phyloP scores from a whole-genome alignment of 345 rosid species.

The Diplotaxis tenuifolia region DNA sequence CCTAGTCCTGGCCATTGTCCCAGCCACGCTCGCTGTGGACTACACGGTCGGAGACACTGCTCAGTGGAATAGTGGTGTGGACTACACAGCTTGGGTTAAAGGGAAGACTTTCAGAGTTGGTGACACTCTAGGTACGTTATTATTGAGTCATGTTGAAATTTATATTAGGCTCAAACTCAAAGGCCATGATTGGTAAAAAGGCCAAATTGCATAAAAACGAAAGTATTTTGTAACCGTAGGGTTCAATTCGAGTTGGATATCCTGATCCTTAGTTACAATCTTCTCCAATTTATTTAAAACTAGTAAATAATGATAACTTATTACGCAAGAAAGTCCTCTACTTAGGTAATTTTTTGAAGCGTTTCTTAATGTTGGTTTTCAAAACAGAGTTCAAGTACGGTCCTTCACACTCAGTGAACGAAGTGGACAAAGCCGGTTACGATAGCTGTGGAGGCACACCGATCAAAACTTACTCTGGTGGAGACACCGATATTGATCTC shows the following conservation, averaged over 20 bases:
- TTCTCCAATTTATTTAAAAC: no score
- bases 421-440: constrained; percentile 32
- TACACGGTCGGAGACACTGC: constrained; percentile 13
- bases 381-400: constrained; percentile 32
- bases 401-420: constrained; percentile 18
- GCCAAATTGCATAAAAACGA: no score
- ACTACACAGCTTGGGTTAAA: constrained; percentile 27
- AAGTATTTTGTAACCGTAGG: no score
- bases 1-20: constrained; percentile 28
- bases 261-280: neutral
- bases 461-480: neutral
- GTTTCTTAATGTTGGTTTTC: neutral
- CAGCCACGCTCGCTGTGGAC: constrained; percentile 31
- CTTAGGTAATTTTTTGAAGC: neutral
- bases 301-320: neutral
- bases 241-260: neutral
- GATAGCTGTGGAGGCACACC: constrained; percentile 20
- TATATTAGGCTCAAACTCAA: neutral
- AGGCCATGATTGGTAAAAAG: no score
- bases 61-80: constrained; percentile 18
- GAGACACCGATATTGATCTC: constrained; percentile 19
- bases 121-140: constrained; percentile 32
- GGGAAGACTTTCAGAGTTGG: constrained; percentile 43
- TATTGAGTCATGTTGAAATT: neutral
- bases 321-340: neutral